phyloP scores from a whole-genome alignment of 305 asterid genomes.

The Fraxinus baroniana region DNA sequence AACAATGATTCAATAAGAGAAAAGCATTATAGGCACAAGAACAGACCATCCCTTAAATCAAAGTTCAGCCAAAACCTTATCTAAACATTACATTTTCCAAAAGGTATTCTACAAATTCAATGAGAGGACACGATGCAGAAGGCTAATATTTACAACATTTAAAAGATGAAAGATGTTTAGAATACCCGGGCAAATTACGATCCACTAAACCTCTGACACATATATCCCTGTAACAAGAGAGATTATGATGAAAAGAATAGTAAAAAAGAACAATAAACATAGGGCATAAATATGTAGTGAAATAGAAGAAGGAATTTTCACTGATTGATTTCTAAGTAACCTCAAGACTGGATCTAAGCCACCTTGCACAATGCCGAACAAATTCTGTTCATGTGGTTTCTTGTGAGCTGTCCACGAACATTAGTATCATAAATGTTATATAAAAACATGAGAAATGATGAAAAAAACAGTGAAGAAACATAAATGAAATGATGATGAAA shows the following conservation, averaged over 20 bases:
- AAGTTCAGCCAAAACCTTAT: neutral
- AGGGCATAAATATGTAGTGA: neutral
- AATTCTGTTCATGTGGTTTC: conserved; percentile 90
- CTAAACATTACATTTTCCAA: neutral
- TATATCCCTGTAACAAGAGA: conserved; percentile 62
- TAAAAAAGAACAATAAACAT: conserved; percentile 6
- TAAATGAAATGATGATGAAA: conserved; percentile 16
- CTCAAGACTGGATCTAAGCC: conserved; percentile 96
- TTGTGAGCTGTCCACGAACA: conserved; percentile 72
- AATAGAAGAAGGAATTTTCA: conserved; percentile 10
- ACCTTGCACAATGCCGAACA: conserved; percentile 99
- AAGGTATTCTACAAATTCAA: neutral
- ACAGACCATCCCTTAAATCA: neutral
- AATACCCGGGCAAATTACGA: conserved; percentile 94
- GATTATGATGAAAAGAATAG: neutral
- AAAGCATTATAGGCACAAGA: neutral
- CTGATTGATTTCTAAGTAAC: conserved; percentile 34
- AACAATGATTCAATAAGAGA: neutral
- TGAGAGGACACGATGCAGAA: neutral
- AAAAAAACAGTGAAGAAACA: neutral
- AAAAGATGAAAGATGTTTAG: neutral
- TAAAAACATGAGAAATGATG: neutral
- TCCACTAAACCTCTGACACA: conserved; percentile 93
- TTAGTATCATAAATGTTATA: conserved; percentile 8
- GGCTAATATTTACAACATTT: neutral